Conservation (phyloP, 768 basidiomycete genomes). For the Pisolithus microcarpus region DNA sequence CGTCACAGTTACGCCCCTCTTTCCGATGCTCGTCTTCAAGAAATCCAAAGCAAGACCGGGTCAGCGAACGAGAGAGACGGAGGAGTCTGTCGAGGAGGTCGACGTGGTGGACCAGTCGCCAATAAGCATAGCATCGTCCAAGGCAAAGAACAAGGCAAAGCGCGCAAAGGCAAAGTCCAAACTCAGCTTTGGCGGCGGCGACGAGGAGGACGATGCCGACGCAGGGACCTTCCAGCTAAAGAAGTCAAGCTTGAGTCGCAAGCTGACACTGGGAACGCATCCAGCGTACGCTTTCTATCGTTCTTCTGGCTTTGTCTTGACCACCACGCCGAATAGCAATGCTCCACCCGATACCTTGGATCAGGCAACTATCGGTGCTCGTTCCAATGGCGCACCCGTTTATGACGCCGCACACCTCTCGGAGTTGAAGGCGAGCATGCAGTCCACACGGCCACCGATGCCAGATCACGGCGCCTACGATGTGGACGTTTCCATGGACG, state of each 20-base stretch:
- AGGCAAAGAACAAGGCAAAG: constrained; percentile 66
- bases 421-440: constrained; percentile 74
- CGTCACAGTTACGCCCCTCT: constrained; percentile 14
- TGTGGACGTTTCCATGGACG: constrained; percentile 40
- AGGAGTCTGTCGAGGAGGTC: constrained; percentile 8
- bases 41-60: constrained; percentile 34
- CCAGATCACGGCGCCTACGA: constrained; percentile 36
- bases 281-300: constrained; percentile 35
- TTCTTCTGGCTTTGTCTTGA: constrained; percentile 3
- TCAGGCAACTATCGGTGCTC: constrained; percentile 44
- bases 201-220: constrained; percentile 56
- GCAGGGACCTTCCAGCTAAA: constrained; percentile 72
- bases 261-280: constrained; percentile 50
- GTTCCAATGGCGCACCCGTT: constrained; percentile 43
- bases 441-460: constrained; percentile 40
- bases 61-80: constrained; percentile 32
- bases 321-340: constrained; percentile 27
- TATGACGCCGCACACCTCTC: constrained; percentile 71
- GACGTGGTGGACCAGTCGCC: constrained; percentile 43
- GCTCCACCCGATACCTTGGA: constrained; percentile 42
- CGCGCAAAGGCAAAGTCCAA: constrained; percentile 58
- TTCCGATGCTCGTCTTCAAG: constrained; percentile 36
- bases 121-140: constrained; percentile 46
- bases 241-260: constrained; percentile 70
- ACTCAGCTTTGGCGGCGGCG: constrained; percentile 71